Evolutionary conservation across 257 asterid genomes (phyloP).

Genomic region (Thymus mandschuricus): DNA sequence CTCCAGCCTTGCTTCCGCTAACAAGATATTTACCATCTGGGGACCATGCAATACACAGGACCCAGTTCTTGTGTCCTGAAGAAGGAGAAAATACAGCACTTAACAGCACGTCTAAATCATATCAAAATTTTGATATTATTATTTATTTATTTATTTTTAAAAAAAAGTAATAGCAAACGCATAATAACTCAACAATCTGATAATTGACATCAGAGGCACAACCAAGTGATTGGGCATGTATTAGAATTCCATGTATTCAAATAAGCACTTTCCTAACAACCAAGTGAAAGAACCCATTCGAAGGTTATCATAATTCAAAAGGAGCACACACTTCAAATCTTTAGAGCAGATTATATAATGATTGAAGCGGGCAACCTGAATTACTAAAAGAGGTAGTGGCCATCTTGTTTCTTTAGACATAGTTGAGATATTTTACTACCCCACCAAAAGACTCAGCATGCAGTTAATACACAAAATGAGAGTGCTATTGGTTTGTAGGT

Average conservation of each 20-base stretch:
- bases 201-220: neutral
- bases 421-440: neutral
- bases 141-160: no score
- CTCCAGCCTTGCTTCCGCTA: conserved; percentile 95
- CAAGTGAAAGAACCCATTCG: neutral
- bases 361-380: neutral
- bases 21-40: conserved; percentile 90
- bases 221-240: conserved; percentile 5
- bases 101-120: conserved; percentile 5
- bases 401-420: neutral
- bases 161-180: neutral
- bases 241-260: neutral
- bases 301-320: conserved; percentile 18
- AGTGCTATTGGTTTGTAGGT: conserved; percentile 16
- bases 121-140: neutral
- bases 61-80: conserved; percentile 93
- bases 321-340: neutral
- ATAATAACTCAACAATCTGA: conserved; percentile 1
- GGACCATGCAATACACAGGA: conserved; percentile 94
- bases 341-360: neutral
- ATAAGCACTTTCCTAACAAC: neutral
- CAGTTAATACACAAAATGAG: neutral
- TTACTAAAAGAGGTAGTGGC: neutral
- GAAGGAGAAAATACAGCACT: conserved; percentile 5
- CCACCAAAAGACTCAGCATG: neutral